Conservation (phyloP, 805 yeast species). For the Cyberlindnera xishuangbannaensis region DNA sequence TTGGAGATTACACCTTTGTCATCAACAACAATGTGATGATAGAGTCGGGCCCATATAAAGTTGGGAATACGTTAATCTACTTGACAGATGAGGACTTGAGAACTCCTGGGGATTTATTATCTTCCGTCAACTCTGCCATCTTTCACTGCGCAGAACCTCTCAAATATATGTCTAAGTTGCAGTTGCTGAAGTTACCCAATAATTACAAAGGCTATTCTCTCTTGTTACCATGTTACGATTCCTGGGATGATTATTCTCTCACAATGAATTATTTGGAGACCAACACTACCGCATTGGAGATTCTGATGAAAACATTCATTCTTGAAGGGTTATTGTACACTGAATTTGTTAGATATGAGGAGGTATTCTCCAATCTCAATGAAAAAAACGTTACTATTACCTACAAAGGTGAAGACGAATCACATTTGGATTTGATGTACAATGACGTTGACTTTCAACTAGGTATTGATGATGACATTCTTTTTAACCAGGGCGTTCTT, state of each 20-base stretch:
- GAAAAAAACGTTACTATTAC: slow-evolving; percentile 21
- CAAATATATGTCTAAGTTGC: slow-evolving; percentile 46
- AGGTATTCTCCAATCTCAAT: slow-evolving; percentile 27
- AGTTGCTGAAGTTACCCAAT: slow-evolving; percentile 44
- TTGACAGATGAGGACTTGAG: slow-evolving; percentile 53
- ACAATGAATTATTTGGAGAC: slow-evolving; percentile 51
- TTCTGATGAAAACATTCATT: slow-evolving; percentile 51
- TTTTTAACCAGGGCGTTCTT: slow-evolving; percentile 80
- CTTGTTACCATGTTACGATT: slow-evolving; percentile 68
- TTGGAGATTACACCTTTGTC: slow-evolving; percentile 26
- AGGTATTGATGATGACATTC: slow-evolving; percentile 48
- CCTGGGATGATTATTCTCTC: slow-evolving; percentile 65
- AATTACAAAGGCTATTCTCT: slow-evolving; percentile 65
- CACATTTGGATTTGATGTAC: slow-evolving; percentile 19
- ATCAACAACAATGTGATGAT: slow-evolving; percentile 57
- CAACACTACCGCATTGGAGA: slow-evolving; percentile 45
- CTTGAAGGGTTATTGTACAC: slow-evolving; percentile 63
- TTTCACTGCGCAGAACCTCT: slow-evolving; percentile 62
- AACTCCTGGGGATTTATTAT: slow-evolving; percentile 58
- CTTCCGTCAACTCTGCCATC: slow-evolving; percentile 54
- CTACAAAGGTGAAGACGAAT: slow-evolving; percentile 14
- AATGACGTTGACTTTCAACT: slow-evolving; percentile 19
- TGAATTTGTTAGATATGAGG: slow-evolving; percentile 37
- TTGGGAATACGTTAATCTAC: slow-evolving; percentile 67
- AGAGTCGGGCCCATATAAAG: slow-evolving; percentile 34